phyloP scores from a whole-genome alignment of 2,329 filamentous ascomycete genomes.

The Metarhizium album region DNA sequence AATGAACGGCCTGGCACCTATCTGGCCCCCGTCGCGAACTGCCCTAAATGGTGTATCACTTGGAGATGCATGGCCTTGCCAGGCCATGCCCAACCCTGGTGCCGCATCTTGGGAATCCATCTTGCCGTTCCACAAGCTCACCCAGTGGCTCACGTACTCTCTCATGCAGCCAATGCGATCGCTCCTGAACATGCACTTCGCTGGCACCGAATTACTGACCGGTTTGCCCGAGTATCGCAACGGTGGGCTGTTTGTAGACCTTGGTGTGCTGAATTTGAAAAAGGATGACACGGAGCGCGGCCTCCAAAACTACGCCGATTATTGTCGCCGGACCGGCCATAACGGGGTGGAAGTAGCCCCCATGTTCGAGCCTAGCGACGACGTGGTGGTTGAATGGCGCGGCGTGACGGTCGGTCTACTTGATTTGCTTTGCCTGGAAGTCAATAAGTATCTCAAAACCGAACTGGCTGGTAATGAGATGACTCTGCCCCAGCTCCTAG shows the following conservation, averaged over 20 bases:
- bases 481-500: constrained; percentile 77
- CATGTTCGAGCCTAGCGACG: constrained; percentile 48
- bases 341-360: constrained; percentile 46
- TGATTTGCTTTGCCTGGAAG: constrained; percentile 39
- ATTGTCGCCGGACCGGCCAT: constrained; percentile 61
- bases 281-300: constrained; percentile 58
- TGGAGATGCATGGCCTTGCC: constrained; percentile 91
- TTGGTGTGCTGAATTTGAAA: constrained; percentile 71
- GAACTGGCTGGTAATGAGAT: constrained; percentile 61
- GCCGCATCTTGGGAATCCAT: constrained; percentile 60
- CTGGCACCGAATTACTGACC: constrained; percentile 71
- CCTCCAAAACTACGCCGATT: constrained; percentile 49
- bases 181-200: constrained; percentile 69
- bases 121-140: constrained; percentile 86
- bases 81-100: constrained; percentile 58
- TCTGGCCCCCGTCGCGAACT: constrained; percentile 84
- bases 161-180: constrained; percentile 85
- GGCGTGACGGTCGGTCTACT: constrained; percentile 51
- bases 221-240: constrained; percentile 89
- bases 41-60: constrained; percentile 77
- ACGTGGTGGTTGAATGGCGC: constrained; percentile 57
- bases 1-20: constrained; percentile 73
- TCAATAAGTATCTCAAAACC: constrained; percentile 51
- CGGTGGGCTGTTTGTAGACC: constrained; percentile 76
- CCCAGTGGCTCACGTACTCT: constrained; percentile 90